These are phyloP conservation scores for Styphnolobium japonicum DNA, from an alignment of 306 rosid genomes.

Conservation along the genomic window DNA sequence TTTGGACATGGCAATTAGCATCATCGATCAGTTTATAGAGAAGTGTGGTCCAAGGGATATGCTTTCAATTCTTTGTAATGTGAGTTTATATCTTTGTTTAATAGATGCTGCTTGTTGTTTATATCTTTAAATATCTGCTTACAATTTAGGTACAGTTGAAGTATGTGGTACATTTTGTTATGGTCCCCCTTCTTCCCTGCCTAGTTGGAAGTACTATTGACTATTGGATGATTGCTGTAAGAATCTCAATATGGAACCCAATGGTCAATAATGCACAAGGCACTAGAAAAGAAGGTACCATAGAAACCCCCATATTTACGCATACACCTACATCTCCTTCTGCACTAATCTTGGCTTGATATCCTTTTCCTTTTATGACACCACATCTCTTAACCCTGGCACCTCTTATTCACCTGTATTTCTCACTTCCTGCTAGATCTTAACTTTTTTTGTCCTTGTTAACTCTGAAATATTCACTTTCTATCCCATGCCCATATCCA, in stretches of 20 bases:
- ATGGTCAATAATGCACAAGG: not conserved
- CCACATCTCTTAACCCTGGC: not conserved
- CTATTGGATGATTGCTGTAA: not conserved
- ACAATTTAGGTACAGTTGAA: slow-evolving; percentile 13
- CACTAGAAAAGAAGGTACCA: not conserved
- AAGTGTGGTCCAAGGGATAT: slow-evolving; percentile 76
- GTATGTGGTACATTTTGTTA: not conserved
- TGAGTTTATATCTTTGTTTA: slow-evolving; percentile 13
- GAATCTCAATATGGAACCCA: not conserved
- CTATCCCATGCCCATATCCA: not conserved
- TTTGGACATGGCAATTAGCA: slow-evolving; percentile 53
- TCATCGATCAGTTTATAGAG: slow-evolving; percentile 55
- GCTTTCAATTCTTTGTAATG: slow-evolving; percentile 79
- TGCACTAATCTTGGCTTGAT: not conserved
- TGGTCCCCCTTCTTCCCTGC: not conserved
- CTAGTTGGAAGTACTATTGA: not conserved
- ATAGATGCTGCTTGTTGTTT: not conserved
- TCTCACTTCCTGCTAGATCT: not conserved
- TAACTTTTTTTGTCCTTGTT: not conserved
- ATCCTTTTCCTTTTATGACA: not conserved
- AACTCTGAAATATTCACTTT: not conserved
- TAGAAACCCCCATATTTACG: not conserved
- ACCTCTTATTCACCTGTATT: not conserved
- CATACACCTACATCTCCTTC: not conserved
- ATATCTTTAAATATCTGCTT: not conserved